Conservation (phyloP, 208 protist genomes). For the Trypanosoma congolense region DNA sequence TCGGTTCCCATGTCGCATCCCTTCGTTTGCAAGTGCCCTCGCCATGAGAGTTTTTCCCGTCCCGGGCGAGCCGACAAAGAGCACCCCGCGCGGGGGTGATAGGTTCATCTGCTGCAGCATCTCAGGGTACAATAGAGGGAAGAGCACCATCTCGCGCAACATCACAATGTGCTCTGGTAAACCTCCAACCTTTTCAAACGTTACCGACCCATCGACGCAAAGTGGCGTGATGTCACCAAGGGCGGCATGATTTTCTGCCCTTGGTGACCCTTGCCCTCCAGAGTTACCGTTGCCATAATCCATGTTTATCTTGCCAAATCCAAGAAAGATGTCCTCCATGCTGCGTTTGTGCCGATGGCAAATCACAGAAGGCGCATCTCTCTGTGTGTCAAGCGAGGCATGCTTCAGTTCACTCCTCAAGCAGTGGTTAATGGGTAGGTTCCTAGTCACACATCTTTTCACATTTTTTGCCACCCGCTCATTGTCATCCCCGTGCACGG, state of each 20-base stretch:
- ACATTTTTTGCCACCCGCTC: constrained; percentile 34
- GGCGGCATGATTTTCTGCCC: constrained; percentile 15
- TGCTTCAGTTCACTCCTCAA: constrained; percentile 38
- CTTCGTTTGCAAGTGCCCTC: constrained; percentile 98
- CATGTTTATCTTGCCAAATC: not conserved
- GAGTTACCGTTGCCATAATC: not conserved
- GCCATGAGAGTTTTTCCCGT: constrained; percentile 99
- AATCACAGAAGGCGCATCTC: constrained; percentile 1
- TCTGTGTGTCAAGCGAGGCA: constrained; percentile 10
- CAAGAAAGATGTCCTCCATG: constrained; percentile 30
- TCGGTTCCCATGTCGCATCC: constrained; percentile 85
- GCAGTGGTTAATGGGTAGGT: constrained; percentile 74
- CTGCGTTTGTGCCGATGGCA: constrained; percentile 18
- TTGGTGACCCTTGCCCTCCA: not conserved
- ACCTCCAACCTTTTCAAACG: constrained; percentile 80
- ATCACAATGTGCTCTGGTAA: constrained; percentile 68
- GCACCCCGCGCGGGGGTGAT: constrained; percentile 93
- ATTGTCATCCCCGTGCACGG: constrained; percentile 27
- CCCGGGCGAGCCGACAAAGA: constrained; percentile 99
- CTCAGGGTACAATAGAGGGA: constrained; percentile 73
- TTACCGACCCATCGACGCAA: constrained; percentile 44
- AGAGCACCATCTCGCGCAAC: constrained; percentile 79
- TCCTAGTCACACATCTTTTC: constrained; percentile 40
- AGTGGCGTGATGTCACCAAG: constrained; percentile 71
- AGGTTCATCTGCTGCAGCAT: constrained; percentile 52